phyloP scores from a whole-genome alignment of 768 basidiomycete genomes.

The Psilocybe azurescens region DNA sequence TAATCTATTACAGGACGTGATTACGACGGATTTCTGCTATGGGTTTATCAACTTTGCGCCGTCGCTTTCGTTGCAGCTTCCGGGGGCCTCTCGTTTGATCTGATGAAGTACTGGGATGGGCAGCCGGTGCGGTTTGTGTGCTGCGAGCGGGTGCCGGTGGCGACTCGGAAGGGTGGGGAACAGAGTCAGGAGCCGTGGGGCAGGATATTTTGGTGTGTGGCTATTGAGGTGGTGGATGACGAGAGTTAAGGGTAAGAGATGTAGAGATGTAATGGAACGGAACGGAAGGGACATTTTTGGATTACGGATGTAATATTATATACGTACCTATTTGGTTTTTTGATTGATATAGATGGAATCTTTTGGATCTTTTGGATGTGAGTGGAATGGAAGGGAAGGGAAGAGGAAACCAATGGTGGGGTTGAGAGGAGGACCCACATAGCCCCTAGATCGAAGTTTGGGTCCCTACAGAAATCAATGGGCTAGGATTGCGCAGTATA shows the following conservation, averaged over 20 bases:
- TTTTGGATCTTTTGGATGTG: too few species aligned
- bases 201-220: constrained; percentile 57
- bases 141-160: constrained; percentile 49
- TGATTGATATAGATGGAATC: too few species aligned
- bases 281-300: not conserved
- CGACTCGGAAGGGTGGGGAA: constrained; percentile 13
- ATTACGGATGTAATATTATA: too few species aligned
- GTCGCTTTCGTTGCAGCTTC: constrained; percentile 70
- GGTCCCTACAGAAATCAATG: too few species aligned
- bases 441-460: too few species aligned
- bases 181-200: constrained; percentile 48
- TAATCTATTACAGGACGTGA: constrained; percentile 53
- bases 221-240: constrained; percentile 54
- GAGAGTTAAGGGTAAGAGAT: not conserved
- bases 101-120: constrained; percentile 92
- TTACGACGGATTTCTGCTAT: constrained; percentile 88
- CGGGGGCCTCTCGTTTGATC: constrained; percentile 82
- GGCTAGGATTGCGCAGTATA: too few species aligned
- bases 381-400: too few species aligned
- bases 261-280: too few species aligned
- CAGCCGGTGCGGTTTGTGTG: constrained; percentile 91
- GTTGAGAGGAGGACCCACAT: too few species aligned
- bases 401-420: too few species aligned
- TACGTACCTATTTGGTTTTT: too few species aligned
- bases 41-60: constrained; percentile 80